Conservation (phyloP, 2,329 filamentous ascomycete genomes). For the Xylariaceae sp. region DNA sequence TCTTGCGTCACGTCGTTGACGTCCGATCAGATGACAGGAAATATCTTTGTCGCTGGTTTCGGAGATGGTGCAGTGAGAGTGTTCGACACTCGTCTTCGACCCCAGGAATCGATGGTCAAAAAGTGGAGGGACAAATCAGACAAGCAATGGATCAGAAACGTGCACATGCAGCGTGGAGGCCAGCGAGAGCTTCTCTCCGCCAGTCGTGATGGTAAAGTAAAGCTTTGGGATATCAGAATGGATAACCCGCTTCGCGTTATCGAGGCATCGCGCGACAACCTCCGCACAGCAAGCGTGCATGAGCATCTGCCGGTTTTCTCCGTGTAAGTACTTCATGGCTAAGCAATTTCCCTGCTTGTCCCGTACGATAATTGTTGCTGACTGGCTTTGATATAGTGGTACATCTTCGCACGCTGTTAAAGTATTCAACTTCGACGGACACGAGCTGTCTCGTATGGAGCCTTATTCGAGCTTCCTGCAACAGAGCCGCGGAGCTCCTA, state of each 20-base stretch:
- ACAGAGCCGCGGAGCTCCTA: slow-evolving; percentile 74
- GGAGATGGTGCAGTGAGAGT: slow-evolving; percentile 92
- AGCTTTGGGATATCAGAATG: slow-evolving; percentile 93
- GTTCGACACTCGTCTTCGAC: slow-evolving; percentile 81
- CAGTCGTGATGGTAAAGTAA: slow-evolving; percentile 88
- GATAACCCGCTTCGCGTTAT: slow-evolving; percentile 71
- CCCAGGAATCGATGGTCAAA: slow-evolving; percentile 88
- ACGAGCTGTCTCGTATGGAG: slow-evolving; percentile 76
- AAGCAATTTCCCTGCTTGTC: too few relatives aligned
- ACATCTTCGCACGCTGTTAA: slow-evolving; percentile 85
- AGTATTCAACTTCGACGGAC: slow-evolving; percentile 84
- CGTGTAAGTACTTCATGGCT: slow-evolving; percentile 60
- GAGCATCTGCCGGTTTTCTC: slow-evolving; percentile 96
- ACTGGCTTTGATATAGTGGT: slow-evolving; percentile 54
- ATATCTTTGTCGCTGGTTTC: slow-evolving; percentile 93
- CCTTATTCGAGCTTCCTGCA: slow-evolving; percentile 87
- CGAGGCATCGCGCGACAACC: slow-evolving; percentile 68
- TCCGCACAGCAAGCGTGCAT: slow-evolving; percentile 85
- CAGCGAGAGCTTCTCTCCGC: slow-evolving; percentile 87
- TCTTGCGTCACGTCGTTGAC: slow-evolving; percentile 95
- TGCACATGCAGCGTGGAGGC: slow-evolving; percentile 94
- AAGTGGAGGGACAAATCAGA: slow-evolving; percentile 89
- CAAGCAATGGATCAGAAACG: slow-evolving; percentile 89
- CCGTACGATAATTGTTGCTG: not conserved
- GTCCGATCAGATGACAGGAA: slow-evolving; percentile 95